Percentiles rank a stretch among this genome's conserved stretches.
phyloP scores from a whole-genome alignment of 1,139 yeast species.

The Protomyces macrosporus region DNA sequence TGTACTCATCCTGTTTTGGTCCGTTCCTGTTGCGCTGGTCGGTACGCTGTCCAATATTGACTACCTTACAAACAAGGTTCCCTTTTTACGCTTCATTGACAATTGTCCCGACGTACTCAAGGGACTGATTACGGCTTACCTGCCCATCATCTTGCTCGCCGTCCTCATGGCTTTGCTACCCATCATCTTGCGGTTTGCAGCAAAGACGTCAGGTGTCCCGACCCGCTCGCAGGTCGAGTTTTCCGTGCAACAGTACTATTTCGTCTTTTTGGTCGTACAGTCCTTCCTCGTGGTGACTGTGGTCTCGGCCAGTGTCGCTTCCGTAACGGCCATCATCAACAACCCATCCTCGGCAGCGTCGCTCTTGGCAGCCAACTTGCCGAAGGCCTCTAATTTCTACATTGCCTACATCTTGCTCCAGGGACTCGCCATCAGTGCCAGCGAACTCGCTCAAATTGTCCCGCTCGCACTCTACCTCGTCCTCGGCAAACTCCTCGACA shows the following conservation, averaged over 20 bases:
- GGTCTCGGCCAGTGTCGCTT: conserved; percentile 74
- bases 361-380: conserved; percentile 66
- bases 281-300: conserved; percentile 75
- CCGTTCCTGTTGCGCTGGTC: conserved; percentile 91
- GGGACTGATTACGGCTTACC: conserved; percentile 80
- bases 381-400: conserved; percentile 83
- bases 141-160: conserved; percentile 78
- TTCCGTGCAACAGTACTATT: conserved; percentile 80
- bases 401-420: conserved; percentile 65
- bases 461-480: conserved; percentile 65
- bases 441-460: conserved; percentile 70
- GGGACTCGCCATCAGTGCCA: conserved; percentile 77
- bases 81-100: conserved; percentile 63
- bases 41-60: conserved; percentile 81
- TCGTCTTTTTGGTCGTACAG: conserved; percentile 83
- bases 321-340: conserved; percentile 60
- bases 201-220: conserved; percentile 55
- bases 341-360: conserved; percentile 61
- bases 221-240: conserved; percentile 68
- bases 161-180: conserved; percentile 82
- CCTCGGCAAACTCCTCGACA: conserved; percentile 64
- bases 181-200: conserved; percentile 61
- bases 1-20: conserved; percentile 71
- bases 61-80: conserved; percentile 60
- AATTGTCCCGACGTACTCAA: conserved; percentile 59